Conservation (phyloP, 495 filamentous ascomycete species). For the Elaphomyces granulatus region DNA sequence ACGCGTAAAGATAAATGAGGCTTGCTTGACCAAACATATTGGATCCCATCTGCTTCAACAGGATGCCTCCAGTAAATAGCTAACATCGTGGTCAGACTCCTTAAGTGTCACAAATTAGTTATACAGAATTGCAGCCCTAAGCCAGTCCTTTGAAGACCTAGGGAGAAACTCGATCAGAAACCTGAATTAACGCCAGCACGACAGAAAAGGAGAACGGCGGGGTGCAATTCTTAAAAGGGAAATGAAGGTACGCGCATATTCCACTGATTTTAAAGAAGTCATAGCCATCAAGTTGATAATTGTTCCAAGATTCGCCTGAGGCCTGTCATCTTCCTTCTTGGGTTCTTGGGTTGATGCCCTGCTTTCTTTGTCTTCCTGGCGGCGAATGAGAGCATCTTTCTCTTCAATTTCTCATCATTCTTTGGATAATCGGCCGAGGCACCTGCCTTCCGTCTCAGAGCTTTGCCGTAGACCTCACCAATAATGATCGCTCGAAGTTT, state of each 20-base stretch:
- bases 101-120: too few species aligned
- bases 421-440: slow-evolving; percentile 46
- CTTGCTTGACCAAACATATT: too few species aligned
- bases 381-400: slow-evolving; percentile 36
- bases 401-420: slow-evolving; percentile 37
- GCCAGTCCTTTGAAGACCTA: too few species aligned
- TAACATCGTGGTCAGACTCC: too few species aligned
- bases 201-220: too few species aligned
- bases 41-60: too few species aligned
- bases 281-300: slow-evolving; percentile 99
- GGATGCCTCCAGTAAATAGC: too few species aligned
- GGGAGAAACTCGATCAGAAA: too few species aligned
- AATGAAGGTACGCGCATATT: slow-evolving; percentile 82
- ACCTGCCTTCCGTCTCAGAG: slow-evolving; percentile 79
- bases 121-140: too few species aligned
- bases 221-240: too few species aligned
- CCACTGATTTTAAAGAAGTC: slow-evolving; percentile 98
- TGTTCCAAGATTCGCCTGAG: slow-evolving; percentile 79
- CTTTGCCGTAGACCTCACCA: slow-evolving; percentile 95
- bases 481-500: slow-evolving; percentile 87
- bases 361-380: slow-evolving; percentile 45
- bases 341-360: slow-evolving; percentile 21
- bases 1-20: too few species aligned
- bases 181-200: too few species aligned
- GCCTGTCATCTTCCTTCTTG: slow-evolving; percentile 35